Conservation (phyloP, 2,329 filamentous ascomycete species). For the Dactylonectria macrodidyma region DNA sequence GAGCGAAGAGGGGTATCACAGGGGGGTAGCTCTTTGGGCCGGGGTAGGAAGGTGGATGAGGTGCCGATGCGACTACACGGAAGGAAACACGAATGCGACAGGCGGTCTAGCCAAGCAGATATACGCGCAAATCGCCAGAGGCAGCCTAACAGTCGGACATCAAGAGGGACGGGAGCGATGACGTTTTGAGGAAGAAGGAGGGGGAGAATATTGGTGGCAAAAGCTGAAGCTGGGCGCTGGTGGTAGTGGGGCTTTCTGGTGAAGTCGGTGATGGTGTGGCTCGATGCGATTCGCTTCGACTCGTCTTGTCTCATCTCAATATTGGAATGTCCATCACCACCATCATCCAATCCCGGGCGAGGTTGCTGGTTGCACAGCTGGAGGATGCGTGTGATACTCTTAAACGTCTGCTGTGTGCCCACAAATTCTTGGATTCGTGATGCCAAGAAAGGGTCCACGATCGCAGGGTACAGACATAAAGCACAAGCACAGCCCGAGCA, state of each 20-base stretch:
- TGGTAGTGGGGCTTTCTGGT: constrained; percentile 26
- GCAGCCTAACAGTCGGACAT: neutral
- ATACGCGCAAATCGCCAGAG: neutral
- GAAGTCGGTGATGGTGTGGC: constrained; percentile 24
- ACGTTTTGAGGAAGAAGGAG: constrained; percentile 17
- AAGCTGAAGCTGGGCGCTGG: constrained; percentile 1
- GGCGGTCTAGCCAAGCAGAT: neutral
- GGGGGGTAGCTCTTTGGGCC: constrained; percentile 36
- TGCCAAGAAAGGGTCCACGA: constrained; percentile 10
- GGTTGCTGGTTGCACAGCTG: neutral
- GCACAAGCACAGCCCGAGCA: neutral
- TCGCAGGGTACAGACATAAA: neutral
- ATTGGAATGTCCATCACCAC: too few species aligned
- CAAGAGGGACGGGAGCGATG: constrained; percentile 11
- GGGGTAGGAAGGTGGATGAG: constrained; percentile 19
- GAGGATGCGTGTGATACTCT: neutral
- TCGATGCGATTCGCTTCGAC: constrained; percentile 13
- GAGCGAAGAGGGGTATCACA: constrained; percentile 36
- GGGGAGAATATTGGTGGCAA: constrained; percentile 11
- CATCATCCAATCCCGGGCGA: neutral
- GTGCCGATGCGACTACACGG: constrained; percentile 4
- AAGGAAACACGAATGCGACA: neutral
- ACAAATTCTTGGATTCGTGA: neutral
- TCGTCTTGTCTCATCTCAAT: constrained; percentile 7
- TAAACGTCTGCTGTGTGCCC: neutral